These are phyloP conservation scores for Phytophthora aleatoria DNA, from an alignment of 352 stramenopile species.

Conservation along the genomic window DNA sequence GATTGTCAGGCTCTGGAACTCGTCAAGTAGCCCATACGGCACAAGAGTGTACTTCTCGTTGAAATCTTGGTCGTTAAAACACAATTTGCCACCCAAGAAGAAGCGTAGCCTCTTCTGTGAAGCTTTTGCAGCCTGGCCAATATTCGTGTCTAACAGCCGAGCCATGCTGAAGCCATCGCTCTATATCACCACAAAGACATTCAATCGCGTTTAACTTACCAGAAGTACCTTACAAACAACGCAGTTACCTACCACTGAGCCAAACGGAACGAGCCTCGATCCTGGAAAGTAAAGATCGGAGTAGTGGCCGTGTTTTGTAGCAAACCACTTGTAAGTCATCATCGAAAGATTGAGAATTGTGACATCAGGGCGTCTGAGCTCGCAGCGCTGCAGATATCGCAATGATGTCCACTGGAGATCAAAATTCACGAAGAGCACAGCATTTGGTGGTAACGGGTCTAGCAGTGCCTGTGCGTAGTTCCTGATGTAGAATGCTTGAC, in stretches of 20 bases:
- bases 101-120: conserved; percentile 40
- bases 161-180: conserved; percentile 53
- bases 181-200: conserved; percentile 21
- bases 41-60: conserved; percentile 50
- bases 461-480: conserved; percentile 89
- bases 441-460: conserved; percentile 75
- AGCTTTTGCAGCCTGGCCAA: conserved; percentile 2
- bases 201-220: neutral
- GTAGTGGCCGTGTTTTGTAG: conserved; percentile 75
- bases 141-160: conserved; percentile 50
- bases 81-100: conserved; percentile 87
- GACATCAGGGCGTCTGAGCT: conserved; percentile 72
- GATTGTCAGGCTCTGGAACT: conserved; percentile 42
- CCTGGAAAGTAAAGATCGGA: conserved; percentile 67
- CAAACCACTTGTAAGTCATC: conserved; percentile 90
- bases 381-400: conserved; percentile 92
- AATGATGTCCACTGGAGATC: conserved; percentile 92
- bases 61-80: conserved; percentile 65
- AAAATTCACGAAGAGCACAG: conserved; percentile 92
- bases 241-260: conserved; percentile 28
- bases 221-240: neutral
- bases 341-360: conserved; percentile 90
- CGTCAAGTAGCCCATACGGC: conserved; percentile 60
- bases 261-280: conserved; percentile 45
- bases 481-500: conserved; percentile 69